Conservation (phyloP, 2,329 filamentous ascomycete species). For the Colletotrichum kahawae region DNA sequence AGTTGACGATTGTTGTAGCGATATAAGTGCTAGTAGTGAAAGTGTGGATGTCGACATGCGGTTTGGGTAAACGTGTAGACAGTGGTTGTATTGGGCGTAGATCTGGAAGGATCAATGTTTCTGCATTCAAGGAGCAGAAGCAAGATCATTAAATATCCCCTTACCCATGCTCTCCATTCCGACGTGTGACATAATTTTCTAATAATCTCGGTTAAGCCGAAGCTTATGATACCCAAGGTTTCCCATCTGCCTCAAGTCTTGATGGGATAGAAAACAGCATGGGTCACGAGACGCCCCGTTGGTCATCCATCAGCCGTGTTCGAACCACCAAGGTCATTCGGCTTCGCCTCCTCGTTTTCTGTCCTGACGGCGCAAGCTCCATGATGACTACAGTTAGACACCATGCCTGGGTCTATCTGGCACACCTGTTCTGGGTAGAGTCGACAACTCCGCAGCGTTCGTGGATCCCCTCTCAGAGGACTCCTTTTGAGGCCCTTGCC, state of each 20-base stretch:
- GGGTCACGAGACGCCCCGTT: not conserved
- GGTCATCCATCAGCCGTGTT: not conserved
- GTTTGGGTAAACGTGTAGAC: not conserved
- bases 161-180: not conserved
- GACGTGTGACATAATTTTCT: not conserved
- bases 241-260: not conserved
- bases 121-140: rapidly evolving
- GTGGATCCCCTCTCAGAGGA: not conserved
- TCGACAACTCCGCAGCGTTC: not conserved
- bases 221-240: not conserved
- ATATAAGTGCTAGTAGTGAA: not conserved
- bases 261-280: not conserved
- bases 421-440: not conserved
- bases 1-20: not conserved
- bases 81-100: not conserved
- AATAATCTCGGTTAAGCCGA: not conserved
- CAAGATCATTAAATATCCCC: not conserved
- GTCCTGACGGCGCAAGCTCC: not conserved
- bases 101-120: not conserved
- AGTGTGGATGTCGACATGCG: rapidly evolving
- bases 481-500: not conserved
- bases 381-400: not conserved
- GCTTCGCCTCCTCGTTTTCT: not conserved
- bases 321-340: not conserved
- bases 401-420: not conserved